Conservation (phyloP, 139 green algal genomes). For the Prasinococcaceae sp. region DNA sequence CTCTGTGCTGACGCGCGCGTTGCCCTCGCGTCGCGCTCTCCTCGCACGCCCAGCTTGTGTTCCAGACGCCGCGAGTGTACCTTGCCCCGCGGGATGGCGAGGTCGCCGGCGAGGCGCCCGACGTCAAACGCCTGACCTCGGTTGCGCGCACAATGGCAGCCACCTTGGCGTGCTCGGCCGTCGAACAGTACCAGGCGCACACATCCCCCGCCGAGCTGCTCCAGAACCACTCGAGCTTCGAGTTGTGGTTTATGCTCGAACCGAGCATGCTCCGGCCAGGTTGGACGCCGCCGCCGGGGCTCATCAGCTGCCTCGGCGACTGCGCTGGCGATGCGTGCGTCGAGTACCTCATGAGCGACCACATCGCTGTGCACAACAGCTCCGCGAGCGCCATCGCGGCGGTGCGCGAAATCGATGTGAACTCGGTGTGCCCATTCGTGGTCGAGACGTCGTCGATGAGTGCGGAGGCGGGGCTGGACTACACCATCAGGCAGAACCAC, state of each 20-base stretch:
- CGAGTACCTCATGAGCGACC: background rate
- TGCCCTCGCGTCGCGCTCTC: too few species aligned
- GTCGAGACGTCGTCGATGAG: background rate
- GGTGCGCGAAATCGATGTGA: background rate
- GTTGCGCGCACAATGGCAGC: background rate
- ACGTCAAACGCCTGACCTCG: background rate
- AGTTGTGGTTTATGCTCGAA: background rate
- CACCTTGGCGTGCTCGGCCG: background rate
- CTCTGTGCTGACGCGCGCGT: too few species aligned
- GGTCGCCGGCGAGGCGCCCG: too few species aligned
- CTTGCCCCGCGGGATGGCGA: too few species aligned
- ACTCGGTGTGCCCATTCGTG: background rate
- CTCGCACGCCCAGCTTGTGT: too few species aligned
- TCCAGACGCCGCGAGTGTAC: too few species aligned
- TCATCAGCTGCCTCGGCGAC: background rate
- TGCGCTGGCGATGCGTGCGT: background rate
- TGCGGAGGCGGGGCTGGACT: background rate
- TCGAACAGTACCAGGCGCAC: background rate
- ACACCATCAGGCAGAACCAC: background rate
- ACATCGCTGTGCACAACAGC: background rate
- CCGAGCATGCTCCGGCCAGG: background rate
- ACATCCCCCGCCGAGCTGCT: background rate
- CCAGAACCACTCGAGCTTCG: background rate
- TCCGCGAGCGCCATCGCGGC: background rate
- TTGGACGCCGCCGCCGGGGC: background rate